phyloP scores from a whole-genome alignment of 2,329 filamentous ascomycete genomes.

The Colletotrichum lupini region DNA sequence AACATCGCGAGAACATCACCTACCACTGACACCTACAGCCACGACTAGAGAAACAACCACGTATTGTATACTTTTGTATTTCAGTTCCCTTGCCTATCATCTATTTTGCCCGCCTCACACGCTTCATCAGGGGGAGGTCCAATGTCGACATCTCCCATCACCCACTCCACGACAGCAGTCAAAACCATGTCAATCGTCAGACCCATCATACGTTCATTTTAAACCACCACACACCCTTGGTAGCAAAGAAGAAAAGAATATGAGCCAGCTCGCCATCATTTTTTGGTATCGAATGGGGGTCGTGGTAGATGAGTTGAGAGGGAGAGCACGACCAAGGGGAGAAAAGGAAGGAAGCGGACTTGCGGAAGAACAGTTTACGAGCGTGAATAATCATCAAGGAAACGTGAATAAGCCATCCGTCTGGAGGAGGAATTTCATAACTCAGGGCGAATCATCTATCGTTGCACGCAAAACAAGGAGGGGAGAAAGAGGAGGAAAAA shows the following conservation, averaged over 20 bases:
- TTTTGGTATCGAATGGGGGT: conserved; percentile 24
- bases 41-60: not conserved
- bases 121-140: too few species aligned
- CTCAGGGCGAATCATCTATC: conserved; percentile 12
- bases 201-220: not conserved
- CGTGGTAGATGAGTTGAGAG: not conserved
- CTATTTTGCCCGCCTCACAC: not conserved
- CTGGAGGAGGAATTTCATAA: not conserved
- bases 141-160: too few species aligned
- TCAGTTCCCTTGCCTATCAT: conserved; percentile 2
- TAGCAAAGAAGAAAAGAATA: not conserved
- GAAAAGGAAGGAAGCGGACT: not conserved
- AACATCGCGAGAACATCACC: not conserved
- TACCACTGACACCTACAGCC: not conserved
- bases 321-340: not conserved
- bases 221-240: not conserved
- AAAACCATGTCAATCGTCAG: not conserved
- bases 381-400: not conserved
- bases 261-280: conserved; percentile 2
- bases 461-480: conserved; percentile 10
- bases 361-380: not conserved
- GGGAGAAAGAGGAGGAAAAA: not conserved
- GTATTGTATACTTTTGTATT: conserved; percentile 2
- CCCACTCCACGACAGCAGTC: not conserved
- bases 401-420: not conserved